Conservation (phyloP, 129 eudicot species). For the Kitagawia praeruptora region DNA sequence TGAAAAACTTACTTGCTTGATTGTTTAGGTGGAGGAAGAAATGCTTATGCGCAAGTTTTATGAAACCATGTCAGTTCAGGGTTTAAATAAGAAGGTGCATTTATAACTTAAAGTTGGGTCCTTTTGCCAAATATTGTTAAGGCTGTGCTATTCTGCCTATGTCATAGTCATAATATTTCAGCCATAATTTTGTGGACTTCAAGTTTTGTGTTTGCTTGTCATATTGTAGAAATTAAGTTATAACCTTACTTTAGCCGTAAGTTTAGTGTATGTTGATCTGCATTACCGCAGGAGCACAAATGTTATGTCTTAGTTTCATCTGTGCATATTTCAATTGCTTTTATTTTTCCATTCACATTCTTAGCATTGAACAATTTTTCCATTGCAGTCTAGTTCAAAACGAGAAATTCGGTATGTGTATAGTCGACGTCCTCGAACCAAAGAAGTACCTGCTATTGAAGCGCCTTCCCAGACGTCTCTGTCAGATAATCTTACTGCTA, state of each 20-base stretch:
- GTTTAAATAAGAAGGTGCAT: conserved; percentile 29
- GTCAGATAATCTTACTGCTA: background rate
- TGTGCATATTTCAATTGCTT: background rate
- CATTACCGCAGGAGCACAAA: background rate
- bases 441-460: background rate
- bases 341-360: background rate
- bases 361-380: background rate
- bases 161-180: background rate
- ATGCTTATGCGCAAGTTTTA: conserved; percentile 72
- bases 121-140: background rate
- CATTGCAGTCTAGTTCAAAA: background rate
- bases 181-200: background rate
- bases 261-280: background rate
- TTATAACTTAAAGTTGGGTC: background rate
- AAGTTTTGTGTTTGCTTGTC: background rate
- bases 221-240: background rate
- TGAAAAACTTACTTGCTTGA: background rate
- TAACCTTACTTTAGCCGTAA: background rate
- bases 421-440: background rate
- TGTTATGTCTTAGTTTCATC: background rate
- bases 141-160: background rate
- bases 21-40: conserved; percentile 71
- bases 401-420: background rate
- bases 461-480: background rate
- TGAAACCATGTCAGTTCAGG: conserved; percentile 52